Base-by-base conservation (phyloP, 768 basidiomycete species). In the Coprinopsis marcescibilis region DNA sequence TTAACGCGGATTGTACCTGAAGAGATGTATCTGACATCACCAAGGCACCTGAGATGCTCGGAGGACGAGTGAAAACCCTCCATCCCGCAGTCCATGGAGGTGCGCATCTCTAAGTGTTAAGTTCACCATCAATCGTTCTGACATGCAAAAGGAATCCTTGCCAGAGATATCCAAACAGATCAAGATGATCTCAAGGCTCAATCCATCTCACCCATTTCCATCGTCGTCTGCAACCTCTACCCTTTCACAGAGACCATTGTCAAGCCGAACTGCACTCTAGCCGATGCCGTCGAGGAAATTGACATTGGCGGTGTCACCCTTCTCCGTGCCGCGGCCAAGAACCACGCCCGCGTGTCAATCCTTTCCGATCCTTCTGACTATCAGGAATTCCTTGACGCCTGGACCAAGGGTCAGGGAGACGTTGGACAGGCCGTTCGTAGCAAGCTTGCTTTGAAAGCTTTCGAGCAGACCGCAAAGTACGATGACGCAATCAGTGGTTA, bases 171-270 rank as follows among this genome's bases (percentile, higher is more conserved):
- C 54, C 80, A 86, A 3, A 91, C 91, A 8, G 96, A 99, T 67
- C 78, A 92, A 54, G 72, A 77, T 45, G 96, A 99, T 63, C 78
- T 98, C 43, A 68, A 77, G 23, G 72, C 82, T 5, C 92, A 95
- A 59, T 73, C 72, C 49, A 98, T 99, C 65, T 80, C 88, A 4
- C 89, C 89, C 52, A 97, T 98, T 68, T 83, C 87, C 46, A 86
- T 99, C 70, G 95, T 99, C 48, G 93, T 96, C 51, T 99, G 96
- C 81, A 99, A 99, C 65, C 81, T 99, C 43, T 98, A 99, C 72
- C 96, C 96, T 0, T 99, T 99, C 71, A 81, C 88, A 25, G 79
- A 83, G 17, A 96, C 94, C 39, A 89, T 95, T 62, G 78, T 94
- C 0, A 80, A 84, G 56, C 89, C 92, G 0, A 79, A 80, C 53